A percentile compares a stretch with the other conserved stretches of the same genome.
Conservation (phyloP, 768 basidiomycete species). For the Suillus subalutaceus region DNA sequence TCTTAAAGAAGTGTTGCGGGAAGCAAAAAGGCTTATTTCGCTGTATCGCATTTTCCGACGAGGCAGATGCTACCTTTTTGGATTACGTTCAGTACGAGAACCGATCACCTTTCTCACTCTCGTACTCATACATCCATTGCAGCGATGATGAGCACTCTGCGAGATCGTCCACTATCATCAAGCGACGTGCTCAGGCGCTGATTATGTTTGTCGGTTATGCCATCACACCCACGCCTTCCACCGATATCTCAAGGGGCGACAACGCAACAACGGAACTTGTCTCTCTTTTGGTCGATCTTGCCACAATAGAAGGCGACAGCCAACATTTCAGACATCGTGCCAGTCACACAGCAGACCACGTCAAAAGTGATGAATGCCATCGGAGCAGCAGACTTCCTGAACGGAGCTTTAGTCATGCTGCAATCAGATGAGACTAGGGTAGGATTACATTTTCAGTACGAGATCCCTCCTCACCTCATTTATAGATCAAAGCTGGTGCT, state of each 20-base stretch:
- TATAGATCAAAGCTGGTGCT: constrained; percentile 66
- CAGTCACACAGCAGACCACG: constrained; percentile 53
- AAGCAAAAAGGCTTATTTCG: constrained; percentile 62
- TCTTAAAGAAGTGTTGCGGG: constrained; percentile 65
- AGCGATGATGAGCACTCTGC: constrained; percentile 65
- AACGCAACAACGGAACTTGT: constrained; percentile 45
- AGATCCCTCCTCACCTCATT: constrained; percentile 8
- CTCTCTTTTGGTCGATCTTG: constrained; percentile 50
- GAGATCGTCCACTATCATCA: constrained; percentile 46
- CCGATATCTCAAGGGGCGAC: constrained; percentile 15
- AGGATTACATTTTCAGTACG: constrained; percentile 20
- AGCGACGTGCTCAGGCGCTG: constrained; percentile 68
- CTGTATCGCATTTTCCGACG: constrained; percentile 42
- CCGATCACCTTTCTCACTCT: neutral
- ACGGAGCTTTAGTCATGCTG: constrained; percentile 57
- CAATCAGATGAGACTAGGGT: constrained; percentile 56
- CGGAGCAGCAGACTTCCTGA: constrained; percentile 71
- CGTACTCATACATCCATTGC: constrained; percentile 2
- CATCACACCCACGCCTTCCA: constrained; percentile 34
- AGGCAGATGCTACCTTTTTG: constrained; percentile 50
- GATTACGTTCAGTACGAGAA: constrained; percentile 55
- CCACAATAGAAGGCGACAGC: constrained; percentile 41
- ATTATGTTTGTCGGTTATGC: constrained; percentile 63
- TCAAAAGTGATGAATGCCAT: constrained; percentile 61
- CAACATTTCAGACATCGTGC: constrained; percentile 43